Evolutionary conservation across 2,329 filamentous ascomycete genomes (phyloP).

Genomic region (Calonectria ilicicola): DNA sequence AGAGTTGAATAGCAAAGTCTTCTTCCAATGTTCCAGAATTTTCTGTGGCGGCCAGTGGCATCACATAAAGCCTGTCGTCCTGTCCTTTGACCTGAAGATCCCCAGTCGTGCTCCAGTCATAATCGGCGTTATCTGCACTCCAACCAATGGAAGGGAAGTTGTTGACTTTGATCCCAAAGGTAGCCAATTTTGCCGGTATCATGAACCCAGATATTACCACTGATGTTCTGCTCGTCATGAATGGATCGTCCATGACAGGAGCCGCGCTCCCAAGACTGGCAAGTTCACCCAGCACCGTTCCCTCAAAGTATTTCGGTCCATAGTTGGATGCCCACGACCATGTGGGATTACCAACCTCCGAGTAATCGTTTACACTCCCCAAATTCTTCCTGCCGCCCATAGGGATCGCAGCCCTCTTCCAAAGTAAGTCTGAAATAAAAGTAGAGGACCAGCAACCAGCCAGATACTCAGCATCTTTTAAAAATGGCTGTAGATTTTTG

Average conservation of each 20-base stretch:
- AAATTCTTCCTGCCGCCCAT: not conserved
- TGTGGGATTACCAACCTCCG: not conserved
- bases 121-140: not conserved
- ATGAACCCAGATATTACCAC: not conserved
- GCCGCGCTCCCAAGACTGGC: not conserved
- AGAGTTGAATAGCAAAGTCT: not conserved
- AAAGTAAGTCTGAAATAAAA: not conserved
- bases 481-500: not conserved
- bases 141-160: not conserved
- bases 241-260: not conserved
- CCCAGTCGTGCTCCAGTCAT: not conserved
- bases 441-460: not conserved
- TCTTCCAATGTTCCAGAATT: not conserved
- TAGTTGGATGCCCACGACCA: not conserved
- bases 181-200: not conserved
- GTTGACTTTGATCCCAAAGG: not conserved
- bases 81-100: not conserved
- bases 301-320: not conserved
- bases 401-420: not conserved
- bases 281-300: not conserved
- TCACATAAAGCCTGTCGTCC: not conserved
- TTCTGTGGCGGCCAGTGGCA: not conserved
- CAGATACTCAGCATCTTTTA: not conserved
- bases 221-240: not conserved
- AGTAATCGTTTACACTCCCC: not conserved